Evolutionary conservation across 371 early-diverging fungal species (phyloP), one percentile per base, ranked within the genome.

Genomic region (Nematocida sp.): DNA sequence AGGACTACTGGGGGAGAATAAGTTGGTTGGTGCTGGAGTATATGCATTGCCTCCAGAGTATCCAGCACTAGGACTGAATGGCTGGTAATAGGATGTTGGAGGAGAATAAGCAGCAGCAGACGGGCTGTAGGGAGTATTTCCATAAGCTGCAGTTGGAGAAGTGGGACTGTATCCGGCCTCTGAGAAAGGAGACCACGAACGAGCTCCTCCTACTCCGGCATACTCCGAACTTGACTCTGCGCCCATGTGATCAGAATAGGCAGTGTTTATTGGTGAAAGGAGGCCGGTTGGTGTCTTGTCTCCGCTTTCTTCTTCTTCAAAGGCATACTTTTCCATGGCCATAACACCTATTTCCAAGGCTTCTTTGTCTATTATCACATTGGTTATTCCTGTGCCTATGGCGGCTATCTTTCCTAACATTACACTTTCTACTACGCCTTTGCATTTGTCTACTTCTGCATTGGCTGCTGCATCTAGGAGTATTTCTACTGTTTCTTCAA

Each of bases 401-500:
- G 95, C 93, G 15, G 96, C 95, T 63, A 96, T 82, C 85, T 96
- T 95, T 51, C 98, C 98, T 60, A 97, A 84, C 88, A 99, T 90
- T 47, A 99, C 92, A 84, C 93, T 94, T 82, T 96, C 96, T 1
- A 94, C 90, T 25, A 99, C 93, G 75, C 96, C 95, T 66, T 87
- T 86, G 81, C 93, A 93, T 76, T 89, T 88, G 83, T 94, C 95
- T 53, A 89, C 52, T 78, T 96, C 94, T 66, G 94, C 95, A 40
- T 86, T 86, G 34, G 90, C 88, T 1, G 95, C 96, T 5, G 96
- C 95, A 53, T 97, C 95, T 85, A 96, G 86, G 65, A 99, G 85
- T 84, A 97, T 90, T 84, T 99, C 97, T 0, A 95, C 97, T 0
- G 99, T 97, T 84, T 99, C 96, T 84, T 99, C 97, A 77, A 99